Evolutionary conservation across 495 filamentous ascomycete species (phyloP).

Genomic region (Cenococcum geophilum): DNA sequence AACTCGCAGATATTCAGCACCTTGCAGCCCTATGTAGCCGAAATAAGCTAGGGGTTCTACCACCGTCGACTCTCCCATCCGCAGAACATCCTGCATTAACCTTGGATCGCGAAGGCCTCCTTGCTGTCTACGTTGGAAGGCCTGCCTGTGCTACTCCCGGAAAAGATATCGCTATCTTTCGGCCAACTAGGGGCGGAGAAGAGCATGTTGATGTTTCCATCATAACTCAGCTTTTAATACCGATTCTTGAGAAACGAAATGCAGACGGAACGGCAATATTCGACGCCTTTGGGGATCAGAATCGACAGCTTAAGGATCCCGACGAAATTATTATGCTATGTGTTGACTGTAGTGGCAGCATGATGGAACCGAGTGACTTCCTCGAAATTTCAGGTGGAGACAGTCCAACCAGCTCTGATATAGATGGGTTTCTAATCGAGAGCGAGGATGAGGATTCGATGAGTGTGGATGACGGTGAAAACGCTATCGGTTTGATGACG

Average conservation of each 20-base stretch:
- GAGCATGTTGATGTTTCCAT: slow-evolving; percentile 32
- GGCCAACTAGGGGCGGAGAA: slow-evolving; percentile 27
- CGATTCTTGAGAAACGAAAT: slow-evolving; percentile 29
- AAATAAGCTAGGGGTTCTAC: slow-evolving; percentile 32
- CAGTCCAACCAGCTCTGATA: too few relatives aligned
- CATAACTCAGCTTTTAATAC: slow-evolving; percentile 32
- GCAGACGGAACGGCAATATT: slow-evolving; percentile 35
- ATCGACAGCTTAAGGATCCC: slow-evolving; percentile 25
- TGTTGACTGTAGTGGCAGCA: slow-evolving; percentile 34
- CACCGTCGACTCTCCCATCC: slow-evolving; percentile 31
- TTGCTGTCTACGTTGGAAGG: slow-evolving; percentile 36
- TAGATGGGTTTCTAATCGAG: too few relatives aligned
- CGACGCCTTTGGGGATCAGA: slow-evolving; percentile 32
- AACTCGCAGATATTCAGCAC: slow-evolving; percentile 30
- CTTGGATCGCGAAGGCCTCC: slow-evolving; percentile 31
- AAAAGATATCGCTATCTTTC: slow-evolving; percentile 34
- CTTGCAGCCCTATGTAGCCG: slow-evolving; percentile 30
- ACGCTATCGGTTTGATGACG: too few relatives aligned
- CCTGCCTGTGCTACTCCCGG: slow-evolving; percentile 30
- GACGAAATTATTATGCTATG: slow-evolving; percentile 37
- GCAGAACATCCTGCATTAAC: slow-evolving; percentile 33
- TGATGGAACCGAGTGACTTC: slow-evolving; percentile 32
- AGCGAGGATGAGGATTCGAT: too few relatives aligned
- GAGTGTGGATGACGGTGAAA: too few relatives aligned
- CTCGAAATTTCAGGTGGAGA: not conserved